Evolutionary conservation across 225 moss, liverwort and hornwort species (phyloP).

Genomic region (Marchantia paleacea): DNA sequence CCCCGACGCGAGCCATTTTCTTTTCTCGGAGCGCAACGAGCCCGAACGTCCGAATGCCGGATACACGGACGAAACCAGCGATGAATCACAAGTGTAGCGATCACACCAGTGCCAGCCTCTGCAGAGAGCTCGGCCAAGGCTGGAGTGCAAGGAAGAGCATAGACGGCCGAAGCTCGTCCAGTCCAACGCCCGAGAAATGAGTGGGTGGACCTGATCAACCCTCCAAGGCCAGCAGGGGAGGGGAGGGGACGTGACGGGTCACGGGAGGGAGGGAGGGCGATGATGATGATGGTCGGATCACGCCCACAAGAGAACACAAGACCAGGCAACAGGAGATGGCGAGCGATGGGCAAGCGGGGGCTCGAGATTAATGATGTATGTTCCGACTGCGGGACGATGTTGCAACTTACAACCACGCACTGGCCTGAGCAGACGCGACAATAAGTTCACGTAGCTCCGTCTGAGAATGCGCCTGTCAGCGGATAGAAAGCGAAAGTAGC

Average conservation of each 20-base stretch:
- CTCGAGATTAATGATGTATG: background rate
- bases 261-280: too few species aligned
- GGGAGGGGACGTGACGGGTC: too few species aligned
- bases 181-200: too few species aligned
- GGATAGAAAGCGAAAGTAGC: background rate
- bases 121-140: background rate
- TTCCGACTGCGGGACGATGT: background rate
- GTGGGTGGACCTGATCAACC: too few species aligned
- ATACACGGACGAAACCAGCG: background rate
- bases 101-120: constrained; percentile 5
- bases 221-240: too few species aligned
- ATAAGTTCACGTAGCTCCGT: background rate
- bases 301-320: too few species aligned
- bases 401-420: background rate
- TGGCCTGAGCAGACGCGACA: background rate
- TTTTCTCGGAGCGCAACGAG: background rate
- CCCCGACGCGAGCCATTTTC: constrained; percentile 22
- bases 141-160: background rate
- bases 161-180: background rate
- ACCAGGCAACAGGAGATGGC: too few species aligned
- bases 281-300: too few species aligned
- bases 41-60: background rate
- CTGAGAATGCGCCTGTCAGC: background rate
- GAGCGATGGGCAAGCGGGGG: background rate
- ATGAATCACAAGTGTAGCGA: background rate